phyloP scores from a whole-genome alignment of 805 yeast genomes.

The Lipomyces yamadae region DNA sequence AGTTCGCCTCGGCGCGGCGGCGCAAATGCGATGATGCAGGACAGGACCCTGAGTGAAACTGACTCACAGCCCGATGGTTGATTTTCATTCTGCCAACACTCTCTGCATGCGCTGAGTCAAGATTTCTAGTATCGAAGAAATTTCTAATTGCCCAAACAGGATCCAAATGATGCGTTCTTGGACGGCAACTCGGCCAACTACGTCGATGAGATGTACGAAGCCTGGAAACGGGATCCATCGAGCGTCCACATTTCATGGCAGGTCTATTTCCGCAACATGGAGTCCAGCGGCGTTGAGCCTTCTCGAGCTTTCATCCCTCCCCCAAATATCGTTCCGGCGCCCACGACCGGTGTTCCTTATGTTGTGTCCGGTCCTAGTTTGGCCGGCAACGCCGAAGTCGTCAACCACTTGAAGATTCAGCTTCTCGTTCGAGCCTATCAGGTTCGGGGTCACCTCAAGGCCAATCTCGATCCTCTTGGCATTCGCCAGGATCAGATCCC shows the following conservation, averaged over 20 bases:
- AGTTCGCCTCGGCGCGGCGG: neutral
- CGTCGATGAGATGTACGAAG: conserved; percentile 96
- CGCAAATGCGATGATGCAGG: neutral
- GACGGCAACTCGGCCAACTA: conserved; percentile 86
- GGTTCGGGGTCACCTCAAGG: conserved; percentile 97
- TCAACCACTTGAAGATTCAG: conserved; percentile 92
- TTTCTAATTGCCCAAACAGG: conserved; percentile 13
- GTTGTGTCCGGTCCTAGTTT: conserved; percentile 55
- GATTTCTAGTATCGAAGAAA: neutral
- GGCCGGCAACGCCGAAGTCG: conserved; percentile 64
- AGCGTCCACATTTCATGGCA: conserved; percentile 97
- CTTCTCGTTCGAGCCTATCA: conserved; percentile 97
- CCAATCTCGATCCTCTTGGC: conserved; percentile 93
- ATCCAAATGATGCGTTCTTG: conserved; percentile 68
- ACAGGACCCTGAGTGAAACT: neutral
- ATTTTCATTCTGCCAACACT: neutral
- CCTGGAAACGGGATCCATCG: conserved; percentile 88
- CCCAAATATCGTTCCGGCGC: conserved; percentile 83
- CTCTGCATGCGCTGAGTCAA: neutral
- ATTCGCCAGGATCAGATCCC: conserved; percentile 86
- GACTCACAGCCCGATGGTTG: neutral
- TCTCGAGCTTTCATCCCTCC: conserved; percentile 85
- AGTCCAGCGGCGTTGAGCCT: conserved; percentile 69
- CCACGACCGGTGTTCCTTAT: conserved; percentile 75
- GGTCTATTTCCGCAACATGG: conserved; percentile 85